Conservation (phyloP, 2,329 filamentous ascomycete genomes). For the Colletotrichum sp. region DNA sequence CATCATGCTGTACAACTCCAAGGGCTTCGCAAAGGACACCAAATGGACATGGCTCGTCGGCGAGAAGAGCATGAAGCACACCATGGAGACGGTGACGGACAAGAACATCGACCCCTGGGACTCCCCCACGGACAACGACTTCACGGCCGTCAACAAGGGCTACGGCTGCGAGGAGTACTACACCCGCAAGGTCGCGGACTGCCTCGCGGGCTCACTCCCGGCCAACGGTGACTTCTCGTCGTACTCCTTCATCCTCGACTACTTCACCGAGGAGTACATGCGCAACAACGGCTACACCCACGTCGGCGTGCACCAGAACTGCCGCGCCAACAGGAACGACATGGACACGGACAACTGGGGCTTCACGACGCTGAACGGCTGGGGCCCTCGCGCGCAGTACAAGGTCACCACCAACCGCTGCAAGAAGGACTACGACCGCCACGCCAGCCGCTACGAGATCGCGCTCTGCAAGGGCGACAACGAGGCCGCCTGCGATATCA, state of each 20-base stretch:
- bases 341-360: conserved; percentile 3
- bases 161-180: background rate
- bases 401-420: background rate
- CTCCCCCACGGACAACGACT: background rate
- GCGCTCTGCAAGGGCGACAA: conserved; percentile 4
- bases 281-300: background rate
- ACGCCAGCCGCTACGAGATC: conserved; percentile 11
- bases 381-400: background rate
- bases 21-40: background rate
- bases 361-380: background rate
- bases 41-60: background rate
- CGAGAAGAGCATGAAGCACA: background rate
- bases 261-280: conserved; percentile 1
- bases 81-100: background rate
- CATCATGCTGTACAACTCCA: background rate
- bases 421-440: background rate
- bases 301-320: background rate
- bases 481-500: background rate
- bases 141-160: background rate
- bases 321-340: background rate
- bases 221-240: background rate
- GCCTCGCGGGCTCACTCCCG: background rate
- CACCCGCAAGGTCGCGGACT: background rate
- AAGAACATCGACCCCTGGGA: background rate
- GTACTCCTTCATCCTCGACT: background rate